Evolutionary conservation across 345 rosid genomes (phyloP).

Genomic region (Brassica carinata): DNA sequence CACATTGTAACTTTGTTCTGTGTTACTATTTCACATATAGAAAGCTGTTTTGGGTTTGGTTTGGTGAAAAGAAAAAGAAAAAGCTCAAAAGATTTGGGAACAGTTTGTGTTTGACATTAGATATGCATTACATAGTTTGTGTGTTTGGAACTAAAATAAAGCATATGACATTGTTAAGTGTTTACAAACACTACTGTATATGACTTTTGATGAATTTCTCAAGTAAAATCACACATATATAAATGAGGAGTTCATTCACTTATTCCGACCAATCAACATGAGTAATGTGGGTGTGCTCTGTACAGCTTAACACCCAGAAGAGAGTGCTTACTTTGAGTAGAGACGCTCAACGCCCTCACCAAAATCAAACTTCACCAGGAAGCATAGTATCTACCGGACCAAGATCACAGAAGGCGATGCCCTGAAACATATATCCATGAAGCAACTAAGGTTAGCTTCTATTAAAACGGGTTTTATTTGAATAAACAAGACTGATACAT

Average conservation of each 20-base stretch:
- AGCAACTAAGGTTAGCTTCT: conserved; percentile 18
- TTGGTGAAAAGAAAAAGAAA: neutral
- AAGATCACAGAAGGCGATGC: conserved; percentile 84
- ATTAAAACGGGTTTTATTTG: neutral
- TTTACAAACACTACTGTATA: conserved; percentile 32
- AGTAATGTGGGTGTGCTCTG: conserved; percentile 39
- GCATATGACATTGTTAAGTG: conserved; percentile 4
- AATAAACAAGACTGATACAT: conserved; percentile 17
- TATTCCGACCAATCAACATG: conserved; percentile 30
- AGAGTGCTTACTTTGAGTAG: conserved; percentile 28
- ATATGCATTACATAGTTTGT: conserved; percentile 25
- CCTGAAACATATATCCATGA: conserved; percentile 56
- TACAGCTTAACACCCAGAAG: conserved; percentile 35
- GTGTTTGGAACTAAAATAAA: conserved; percentile 12
- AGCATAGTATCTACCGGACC: conserved; percentile 96
- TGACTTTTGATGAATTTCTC: conserved; percentile 24
- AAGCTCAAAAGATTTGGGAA: conserved; percentile 25
- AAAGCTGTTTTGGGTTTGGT: conserved; percentile 31
- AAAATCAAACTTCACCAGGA: conserved; percentile 90
- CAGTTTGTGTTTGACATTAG: conserved; percentile 23
- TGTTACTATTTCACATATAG: conserved; percentile 31
- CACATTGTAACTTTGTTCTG: conserved; percentile 30
- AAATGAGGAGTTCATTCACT: conserved; percentile 18
- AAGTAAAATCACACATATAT: conserved; percentile 35
- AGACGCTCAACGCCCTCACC: conserved; percentile 21